Evolutionary conservation across 2,329 filamentous ascomycete species (phyloP).

Genomic region (Aureobasidium sp.): DNA sequence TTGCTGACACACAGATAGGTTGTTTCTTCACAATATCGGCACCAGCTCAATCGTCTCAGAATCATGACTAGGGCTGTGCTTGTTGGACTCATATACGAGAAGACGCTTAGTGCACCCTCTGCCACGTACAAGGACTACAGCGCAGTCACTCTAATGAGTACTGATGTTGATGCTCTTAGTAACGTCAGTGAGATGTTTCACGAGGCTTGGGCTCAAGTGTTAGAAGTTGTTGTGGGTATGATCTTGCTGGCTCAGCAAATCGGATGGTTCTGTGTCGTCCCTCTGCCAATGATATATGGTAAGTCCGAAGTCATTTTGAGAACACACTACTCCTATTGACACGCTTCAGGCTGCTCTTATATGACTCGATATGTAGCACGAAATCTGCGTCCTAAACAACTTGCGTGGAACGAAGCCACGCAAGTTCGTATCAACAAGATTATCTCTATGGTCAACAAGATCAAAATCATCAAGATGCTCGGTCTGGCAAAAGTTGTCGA

Average conservation of each 20-base stretch:
- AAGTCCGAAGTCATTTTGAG: not conserved
- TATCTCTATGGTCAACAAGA: constrained; percentile 1
- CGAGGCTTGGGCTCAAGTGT: constrained; percentile 14
- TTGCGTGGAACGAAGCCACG: constrained; percentile 15
- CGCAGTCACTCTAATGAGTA: constrained; percentile 9
- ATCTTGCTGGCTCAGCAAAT: constrained; percentile 6
- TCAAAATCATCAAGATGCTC: constrained; percentile 16
- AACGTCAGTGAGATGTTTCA: constrained; percentile 15
- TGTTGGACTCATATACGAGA: not conserved
- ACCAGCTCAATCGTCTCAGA: not conserved
- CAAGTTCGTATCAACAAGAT: constrained; percentile 13
- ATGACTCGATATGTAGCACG: constrained; percentile 15
- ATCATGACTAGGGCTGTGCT: not conserved
- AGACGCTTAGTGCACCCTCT: not conserved
- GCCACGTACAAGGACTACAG: not conserved
- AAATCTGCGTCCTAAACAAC: constrained; percentile 9
- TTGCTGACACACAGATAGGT: not conserved
- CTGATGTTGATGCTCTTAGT: constrained; percentile 11
- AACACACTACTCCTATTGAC: not conserved
- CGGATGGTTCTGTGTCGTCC: constrained; percentile 14
- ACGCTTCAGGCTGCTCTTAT: constrained; percentile 10
- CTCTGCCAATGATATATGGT: constrained; percentile 14
- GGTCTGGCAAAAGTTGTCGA: not conserved
- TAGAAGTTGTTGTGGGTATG: constrained; percentile 15
- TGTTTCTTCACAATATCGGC: not conserved